phyloP scores from a whole-genome alignment of 768 basidiomycete genomes.

The Lentinus tigrinus region DNA sequence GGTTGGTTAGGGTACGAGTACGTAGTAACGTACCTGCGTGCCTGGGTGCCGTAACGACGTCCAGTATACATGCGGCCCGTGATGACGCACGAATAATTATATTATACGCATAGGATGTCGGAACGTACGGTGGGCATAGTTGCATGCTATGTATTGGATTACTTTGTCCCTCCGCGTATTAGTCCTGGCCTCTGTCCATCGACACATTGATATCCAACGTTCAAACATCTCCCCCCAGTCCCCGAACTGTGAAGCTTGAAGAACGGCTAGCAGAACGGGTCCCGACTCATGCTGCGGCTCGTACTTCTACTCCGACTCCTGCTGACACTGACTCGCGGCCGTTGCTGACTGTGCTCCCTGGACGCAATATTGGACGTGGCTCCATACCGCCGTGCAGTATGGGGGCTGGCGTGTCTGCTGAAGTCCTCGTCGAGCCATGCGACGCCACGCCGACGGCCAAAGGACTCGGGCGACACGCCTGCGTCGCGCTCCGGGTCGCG shows the following conservation, averaged over 20 bases:
- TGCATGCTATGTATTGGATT: neutral
- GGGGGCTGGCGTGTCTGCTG: slow-evolving; percentile 1
- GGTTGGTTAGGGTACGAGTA: too few species aligned
- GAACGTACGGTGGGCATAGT: too few species aligned
- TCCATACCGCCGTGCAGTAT: slow-evolving; percentile 7
- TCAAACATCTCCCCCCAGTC: neutral
- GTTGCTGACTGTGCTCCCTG: slow-evolving; percentile 8
- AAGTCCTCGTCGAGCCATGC: slow-evolving; percentile 23
- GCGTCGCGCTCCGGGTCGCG: slow-evolving; percentile 19
- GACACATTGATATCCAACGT: neutral
- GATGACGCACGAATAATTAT: too few species aligned
- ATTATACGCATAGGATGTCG: too few species aligned
- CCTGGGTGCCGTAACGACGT: too few species aligned
- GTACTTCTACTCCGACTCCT: neutral
- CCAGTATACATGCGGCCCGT: too few species aligned
- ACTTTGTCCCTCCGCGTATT: neutral
- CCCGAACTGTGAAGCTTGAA: neutral
- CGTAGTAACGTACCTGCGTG: too few species aligned
- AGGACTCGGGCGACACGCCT: slow-evolving; percentile 16
- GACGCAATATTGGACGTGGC: slow-evolving; percentile 11
- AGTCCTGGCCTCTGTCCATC: neutral
- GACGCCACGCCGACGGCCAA: slow-evolving; percentile 21
- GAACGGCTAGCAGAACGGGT: neutral
- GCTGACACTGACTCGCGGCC: neutral
- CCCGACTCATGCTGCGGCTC: slow-evolving; percentile 10